phyloP scores from a whole-genome alignment of 2,329 filamentous ascomycete species.

The Claviceps sorghi region DNA sequence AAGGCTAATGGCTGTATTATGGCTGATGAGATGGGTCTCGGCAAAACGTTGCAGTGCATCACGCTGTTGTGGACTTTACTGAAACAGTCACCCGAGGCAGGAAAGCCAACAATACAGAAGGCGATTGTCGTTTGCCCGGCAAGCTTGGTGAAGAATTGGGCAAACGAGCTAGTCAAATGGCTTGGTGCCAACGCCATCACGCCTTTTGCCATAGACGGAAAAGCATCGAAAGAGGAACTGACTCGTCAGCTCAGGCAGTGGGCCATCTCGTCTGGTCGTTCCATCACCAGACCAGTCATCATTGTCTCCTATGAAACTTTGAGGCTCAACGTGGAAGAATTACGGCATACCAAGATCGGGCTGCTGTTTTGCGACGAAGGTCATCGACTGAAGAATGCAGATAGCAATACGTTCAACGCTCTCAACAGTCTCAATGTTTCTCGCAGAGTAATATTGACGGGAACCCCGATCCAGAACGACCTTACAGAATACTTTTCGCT shows the following conservation, averaged over 20 bases:
- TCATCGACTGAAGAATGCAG: slow-evolving; percentile 89
- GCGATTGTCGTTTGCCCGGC: slow-evolving; percentile 94
- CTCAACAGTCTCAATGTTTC: slow-evolving; percentile 83
- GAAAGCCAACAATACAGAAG: slow-evolving; percentile 86
- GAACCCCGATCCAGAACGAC: slow-evolving; percentile 96
- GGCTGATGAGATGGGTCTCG: slow-evolving; percentile 97
- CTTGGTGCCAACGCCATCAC: slow-evolving; percentile 79
- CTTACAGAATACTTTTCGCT: slow-evolving; percentile 95
- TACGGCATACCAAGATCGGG: slow-evolving; percentile 81
- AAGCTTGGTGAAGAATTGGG: slow-evolving; percentile 94
- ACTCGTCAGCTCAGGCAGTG: slow-evolving; percentile 84
- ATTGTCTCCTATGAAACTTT: slow-evolving; percentile 98
- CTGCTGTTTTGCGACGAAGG: slow-evolving; percentile 92
- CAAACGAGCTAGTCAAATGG: slow-evolving; percentile 94
- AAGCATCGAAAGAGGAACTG: slow-evolving; percentile 86
- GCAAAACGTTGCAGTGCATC: slow-evolving; percentile 96
- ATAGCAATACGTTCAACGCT: slow-evolving; percentile 87
- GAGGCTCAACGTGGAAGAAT: slow-evolving; percentile 75
- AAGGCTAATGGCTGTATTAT: slow-evolving; percentile 97
- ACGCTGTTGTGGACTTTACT: slow-evolving; percentile 90
- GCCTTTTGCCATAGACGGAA: slow-evolving; percentile 93
- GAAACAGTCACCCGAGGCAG: slow-evolving; percentile 92
- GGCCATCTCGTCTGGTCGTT: slow-evolving; percentile 80
- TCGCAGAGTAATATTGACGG: slow-evolving; percentile 83
- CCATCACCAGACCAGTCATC: slow-evolving; percentile 80